A percentile compares a stretch with the other conserved stretches of the same genome.
These are phyloP conservation scores for Aspergillus ellipticus DNA, from an alignment of 495 filamentous ascomycete species.

Conservation along the genomic window DNA sequence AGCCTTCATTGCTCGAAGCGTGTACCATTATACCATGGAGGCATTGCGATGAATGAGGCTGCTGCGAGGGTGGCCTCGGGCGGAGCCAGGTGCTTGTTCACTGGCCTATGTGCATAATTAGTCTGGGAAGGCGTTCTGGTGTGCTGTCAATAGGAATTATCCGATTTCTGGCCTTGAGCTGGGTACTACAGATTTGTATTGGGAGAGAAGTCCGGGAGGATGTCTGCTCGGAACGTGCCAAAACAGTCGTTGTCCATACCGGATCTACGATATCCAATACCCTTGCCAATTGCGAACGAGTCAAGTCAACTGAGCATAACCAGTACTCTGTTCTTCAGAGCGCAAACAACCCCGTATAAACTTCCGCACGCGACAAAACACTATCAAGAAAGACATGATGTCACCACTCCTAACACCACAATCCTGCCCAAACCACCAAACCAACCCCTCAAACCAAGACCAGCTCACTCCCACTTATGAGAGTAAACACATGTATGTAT, in stretches of 20 bases:
- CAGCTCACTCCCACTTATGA: too few species aligned
- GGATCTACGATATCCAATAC: too few species aligned
- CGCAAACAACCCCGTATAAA: too few species aligned
- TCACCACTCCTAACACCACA: not conserved
- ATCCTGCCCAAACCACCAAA: too few species aligned
- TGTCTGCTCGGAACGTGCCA: too few species aligned
- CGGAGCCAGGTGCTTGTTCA: not conserved
- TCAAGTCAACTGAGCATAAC: too few species aligned
- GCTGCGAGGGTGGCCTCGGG: not conserved
- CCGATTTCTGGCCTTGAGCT: not conserved
- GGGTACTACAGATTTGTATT: too few species aligned
- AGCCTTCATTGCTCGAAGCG: not conserved
- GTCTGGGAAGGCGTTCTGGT: slow-evolving; percentile 3
- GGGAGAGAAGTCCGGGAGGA: too few species aligned
- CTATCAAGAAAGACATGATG: not conserved
- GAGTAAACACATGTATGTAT: too few species aligned
- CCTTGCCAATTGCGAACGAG: too few species aligned
- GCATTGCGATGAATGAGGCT: not conserved
- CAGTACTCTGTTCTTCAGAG: too few species aligned
- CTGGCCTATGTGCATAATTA: slow-evolving; percentile 5
- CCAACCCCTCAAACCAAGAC: not conserved
- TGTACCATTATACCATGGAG: not conserved
- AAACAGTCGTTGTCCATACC: too few species aligned
- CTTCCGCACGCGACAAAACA: not conserved
- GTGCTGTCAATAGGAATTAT: not conserved